These are phyloP conservation scores for Podospora pseudocomata DNA, from an alignment of 495 filamentous ascomycete species.

Conservation along the genomic window DNA sequence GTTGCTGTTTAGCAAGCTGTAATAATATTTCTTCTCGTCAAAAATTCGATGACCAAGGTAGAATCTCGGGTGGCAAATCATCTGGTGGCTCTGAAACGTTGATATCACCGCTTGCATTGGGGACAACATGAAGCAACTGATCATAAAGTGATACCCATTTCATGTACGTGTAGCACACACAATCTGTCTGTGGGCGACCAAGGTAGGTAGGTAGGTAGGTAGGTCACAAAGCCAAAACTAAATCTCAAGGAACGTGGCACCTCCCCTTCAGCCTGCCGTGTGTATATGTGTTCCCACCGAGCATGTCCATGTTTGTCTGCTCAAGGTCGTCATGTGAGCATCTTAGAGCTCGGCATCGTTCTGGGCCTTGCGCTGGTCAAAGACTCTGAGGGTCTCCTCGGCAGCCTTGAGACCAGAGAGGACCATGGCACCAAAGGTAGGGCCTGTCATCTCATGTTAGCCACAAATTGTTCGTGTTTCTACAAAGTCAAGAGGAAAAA, in stretches of 20 bases:
- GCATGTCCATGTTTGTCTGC: background rate
- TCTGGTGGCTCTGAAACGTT: too few relatives aligned
- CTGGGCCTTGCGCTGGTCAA: constrained; percentile 69
- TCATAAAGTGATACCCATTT: background rate
- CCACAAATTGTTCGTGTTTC: background rate
- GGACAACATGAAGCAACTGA: background rate
- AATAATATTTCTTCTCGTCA: too few relatives aligned
- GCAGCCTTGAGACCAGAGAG: constrained; percentile 83
- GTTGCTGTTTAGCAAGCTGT: too few relatives aligned
- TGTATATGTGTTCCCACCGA: background rate
- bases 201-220: background rate
- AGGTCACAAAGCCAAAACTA: background rate
- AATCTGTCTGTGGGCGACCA: background rate
- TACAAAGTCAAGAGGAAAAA: background rate
- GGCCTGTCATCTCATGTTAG: constrained; percentile 18
- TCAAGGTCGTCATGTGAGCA: background rate
- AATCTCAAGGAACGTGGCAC: background rate
- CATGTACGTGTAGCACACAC: background rate
- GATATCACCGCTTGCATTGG: too few relatives aligned
- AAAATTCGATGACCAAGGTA: too few relatives aligned
- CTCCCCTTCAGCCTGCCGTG: constrained; percentile 2
- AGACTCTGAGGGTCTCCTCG: constrained; percentile 73
- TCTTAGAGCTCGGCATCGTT: constrained; percentile 18
- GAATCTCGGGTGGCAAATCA: too few relatives aligned
- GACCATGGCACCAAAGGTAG: constrained; percentile 78